Conservation (phyloP, 352 stramenopile genomes). For the Globisporangium canariense region DNA sequence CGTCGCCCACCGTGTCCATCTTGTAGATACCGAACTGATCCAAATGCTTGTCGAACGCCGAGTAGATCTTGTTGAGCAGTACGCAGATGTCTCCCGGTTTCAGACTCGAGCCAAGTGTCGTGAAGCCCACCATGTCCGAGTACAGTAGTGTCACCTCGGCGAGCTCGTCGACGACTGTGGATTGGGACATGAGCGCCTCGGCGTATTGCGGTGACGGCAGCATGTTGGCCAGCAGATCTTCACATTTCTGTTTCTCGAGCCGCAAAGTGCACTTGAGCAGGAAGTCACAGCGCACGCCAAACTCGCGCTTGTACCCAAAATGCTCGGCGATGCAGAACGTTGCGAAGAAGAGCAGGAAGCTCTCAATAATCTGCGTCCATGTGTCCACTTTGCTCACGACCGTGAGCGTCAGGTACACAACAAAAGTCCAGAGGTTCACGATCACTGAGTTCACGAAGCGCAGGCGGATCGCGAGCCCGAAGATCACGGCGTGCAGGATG, state of each 20-base stretch:
- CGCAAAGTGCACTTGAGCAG: slow-evolving; percentile 76
- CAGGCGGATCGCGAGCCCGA: slow-evolving; percentile 52
- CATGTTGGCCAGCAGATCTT: slow-evolving; percentile 86
- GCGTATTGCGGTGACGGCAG: slow-evolving; percentile 72
- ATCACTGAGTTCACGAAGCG: slow-evolving; percentile 52
- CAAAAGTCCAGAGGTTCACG: slow-evolving; percentile 40
- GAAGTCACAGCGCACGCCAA: slow-evolving; percentile 68
- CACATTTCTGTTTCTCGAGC: slow-evolving; percentile 76
- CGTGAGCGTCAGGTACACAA: slow-evolving; percentile 29
- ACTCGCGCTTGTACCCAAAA: slow-evolving; percentile 63
- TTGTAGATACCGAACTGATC: slow-evolving; percentile 83
- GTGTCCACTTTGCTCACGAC: slow-evolving; percentile 17
- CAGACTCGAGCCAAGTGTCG: slow-evolving; percentile 52
- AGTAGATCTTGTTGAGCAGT: slow-evolving; percentile 83
- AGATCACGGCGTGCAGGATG: slow-evolving; percentile 52
- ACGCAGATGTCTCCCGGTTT: slow-evolving; percentile 66
- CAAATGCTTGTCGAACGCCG: slow-evolving; percentile 77
- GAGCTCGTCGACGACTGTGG: slow-evolving; percentile 78
- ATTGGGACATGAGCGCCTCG: slow-evolving; percentile 63
- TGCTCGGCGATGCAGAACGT: slow-evolving; percentile 30
- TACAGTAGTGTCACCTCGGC: slow-evolving; percentile 83
- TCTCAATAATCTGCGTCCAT: slow-evolving; percentile 40
- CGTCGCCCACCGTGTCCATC: slow-evolving; percentile 84
- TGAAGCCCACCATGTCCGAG: slow-evolving; percentile 87
- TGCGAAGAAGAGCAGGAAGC: slow-evolving; percentile 35